A percentile compares a stretch with the other conserved stretches of the same genome.
Evolutionary conservation across 306 rosid species (phyloP).

Genomic region (Trifolium subterraneum): DNA sequence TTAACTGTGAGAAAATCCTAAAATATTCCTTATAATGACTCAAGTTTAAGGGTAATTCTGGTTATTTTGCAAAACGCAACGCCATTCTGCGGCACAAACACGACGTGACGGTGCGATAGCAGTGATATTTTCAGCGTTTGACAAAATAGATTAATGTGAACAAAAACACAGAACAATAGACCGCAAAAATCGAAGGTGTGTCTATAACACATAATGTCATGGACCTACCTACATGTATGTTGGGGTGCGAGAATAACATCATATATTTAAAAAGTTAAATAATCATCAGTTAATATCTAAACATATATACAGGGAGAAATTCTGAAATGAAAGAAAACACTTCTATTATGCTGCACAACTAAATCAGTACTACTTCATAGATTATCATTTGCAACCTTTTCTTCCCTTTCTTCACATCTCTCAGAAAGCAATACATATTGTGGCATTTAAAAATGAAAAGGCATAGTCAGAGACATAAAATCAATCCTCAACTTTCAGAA

Average conservation of each 20-base stretch:
- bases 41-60: background rate
- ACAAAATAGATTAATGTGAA: background rate
- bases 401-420: slow-evolving; percentile 1
- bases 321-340: slow-evolving; percentile 26
- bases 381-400: background rate
- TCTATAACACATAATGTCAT: slow-evolving; percentile 4
- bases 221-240: slow-evolving; percentile 6
- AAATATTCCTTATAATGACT: too few species aligned
- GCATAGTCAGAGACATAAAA: slow-evolving; percentile 8
- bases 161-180: background rate
- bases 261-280: background rate
- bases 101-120: background rate
- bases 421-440: slow-evolving; percentile 10
- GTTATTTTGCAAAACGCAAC: background rate
- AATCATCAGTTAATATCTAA: background rate
- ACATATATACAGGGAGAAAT: background rate
- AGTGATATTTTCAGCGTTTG: background rate
- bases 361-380: background rate
- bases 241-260: background rate
- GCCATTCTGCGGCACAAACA: background rate
- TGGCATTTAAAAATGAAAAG: slow-evolving; percentile 8
- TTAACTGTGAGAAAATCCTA: too few species aligned
- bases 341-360: background rate
- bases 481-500: background rate
- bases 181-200: background rate